Percentiles rank a stretch among this genome's conserved stretches.
phyloP scores from a whole-genome alignment of 257 asterid species.

The Anisodus acutangulus region DNA sequence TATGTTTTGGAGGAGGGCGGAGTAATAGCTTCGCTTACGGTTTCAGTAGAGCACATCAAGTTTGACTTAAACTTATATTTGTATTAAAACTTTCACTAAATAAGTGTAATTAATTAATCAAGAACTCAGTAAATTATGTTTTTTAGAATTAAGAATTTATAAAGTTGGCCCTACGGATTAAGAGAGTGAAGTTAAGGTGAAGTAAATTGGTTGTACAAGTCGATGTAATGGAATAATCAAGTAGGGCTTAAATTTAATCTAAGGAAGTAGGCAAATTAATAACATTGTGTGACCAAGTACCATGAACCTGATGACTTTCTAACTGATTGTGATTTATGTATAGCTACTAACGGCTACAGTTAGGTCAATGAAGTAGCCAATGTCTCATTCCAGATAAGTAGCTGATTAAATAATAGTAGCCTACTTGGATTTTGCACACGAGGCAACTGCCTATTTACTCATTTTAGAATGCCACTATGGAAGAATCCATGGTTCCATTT shows the following conservation, averaged over 20 bases:
- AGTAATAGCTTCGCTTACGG: too few relatives aligned
- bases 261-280: background rate
- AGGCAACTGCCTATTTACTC: constrained; percentile 34
- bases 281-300: constrained; percentile 14
- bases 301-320: background rate
- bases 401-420: constrained; percentile 36
- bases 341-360: background rate
- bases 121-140: too few relatives aligned
- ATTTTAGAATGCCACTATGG: background rate
- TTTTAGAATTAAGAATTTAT: too few relatives aligned
- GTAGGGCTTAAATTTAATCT: background rate
- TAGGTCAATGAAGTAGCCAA: constrained; percentile 6
- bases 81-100: too few relatives aligned
- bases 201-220: background rate
- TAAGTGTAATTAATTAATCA: too few relatives aligned
- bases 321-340: background rate
- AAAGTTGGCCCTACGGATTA: background rate
- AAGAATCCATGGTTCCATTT: background rate
- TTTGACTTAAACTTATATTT: too few relatives aligned
- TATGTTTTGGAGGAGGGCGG: background rate
- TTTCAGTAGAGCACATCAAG: too few relatives aligned
- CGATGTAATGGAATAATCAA: background rate
- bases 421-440: constrained; percentile 21
- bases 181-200: constrained; percentile 2
- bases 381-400: constrained; percentile 33